phyloP scores from a whole-genome alignment of 306 rosid genomes.

The Cucumis hystrix region DNA sequence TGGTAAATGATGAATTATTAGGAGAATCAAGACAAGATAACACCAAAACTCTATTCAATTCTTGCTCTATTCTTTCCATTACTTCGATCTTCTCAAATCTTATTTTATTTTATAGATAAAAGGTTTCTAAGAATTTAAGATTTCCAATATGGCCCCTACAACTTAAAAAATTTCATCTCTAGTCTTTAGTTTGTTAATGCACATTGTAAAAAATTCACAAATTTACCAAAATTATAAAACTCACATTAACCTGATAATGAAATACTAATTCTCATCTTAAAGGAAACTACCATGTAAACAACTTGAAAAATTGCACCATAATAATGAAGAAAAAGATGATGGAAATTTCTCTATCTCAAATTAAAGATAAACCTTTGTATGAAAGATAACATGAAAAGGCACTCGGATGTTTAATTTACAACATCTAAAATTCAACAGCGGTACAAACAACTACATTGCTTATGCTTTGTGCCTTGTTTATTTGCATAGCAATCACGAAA shows the following conservation, averaged over 20 bases:
- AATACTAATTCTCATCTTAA: no score
- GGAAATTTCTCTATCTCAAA: neutral
- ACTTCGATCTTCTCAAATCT: no score
- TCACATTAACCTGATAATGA: no score
- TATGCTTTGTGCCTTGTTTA: neutral
- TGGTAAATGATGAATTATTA: neutral
- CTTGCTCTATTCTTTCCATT: neutral
- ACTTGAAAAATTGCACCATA: neutral
- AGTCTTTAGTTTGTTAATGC: no score
- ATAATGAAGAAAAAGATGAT: neutral
- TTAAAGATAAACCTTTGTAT: neutral
- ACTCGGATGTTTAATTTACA: neutral
- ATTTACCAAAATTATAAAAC: no score
- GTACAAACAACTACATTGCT: neutral
- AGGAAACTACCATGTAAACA: neutral
- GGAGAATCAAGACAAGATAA: neutral
- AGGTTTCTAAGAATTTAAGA: neutral
- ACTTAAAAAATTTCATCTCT: no score
- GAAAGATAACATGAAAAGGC: neutral
- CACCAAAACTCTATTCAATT: no score
- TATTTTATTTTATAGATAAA: neutral
- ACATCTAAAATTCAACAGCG: neutral
- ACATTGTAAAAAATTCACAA: no score
- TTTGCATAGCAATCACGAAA: conserved; percentile 4
- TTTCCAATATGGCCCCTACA: no score